Evolutionary conservation across 2,329 filamentous ascomycete genomes (phyloP), one percentile per base, ranked within the genome.

Genomic region (Diplodia intermedia): DNA sequence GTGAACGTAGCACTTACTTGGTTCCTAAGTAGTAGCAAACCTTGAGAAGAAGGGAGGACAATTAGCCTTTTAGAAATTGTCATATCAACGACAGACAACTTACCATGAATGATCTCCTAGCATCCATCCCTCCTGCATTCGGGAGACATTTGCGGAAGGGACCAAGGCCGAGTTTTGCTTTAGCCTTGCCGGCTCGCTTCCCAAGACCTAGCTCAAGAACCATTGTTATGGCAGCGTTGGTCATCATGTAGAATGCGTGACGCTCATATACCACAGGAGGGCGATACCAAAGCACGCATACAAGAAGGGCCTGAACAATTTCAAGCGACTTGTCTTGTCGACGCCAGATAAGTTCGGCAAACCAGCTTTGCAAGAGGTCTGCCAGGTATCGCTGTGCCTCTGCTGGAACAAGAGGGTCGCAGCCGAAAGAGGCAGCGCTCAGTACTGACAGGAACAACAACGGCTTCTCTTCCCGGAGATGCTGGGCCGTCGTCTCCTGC

Each of bases 231-330:
- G 91, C 90, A 75, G 92, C 88, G 76, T 97, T 92, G 55, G 93
- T 88, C 71, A 95, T 86, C 80, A 94, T 91, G 80, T 95, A 97
- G 77, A 95, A 96, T 76, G 95, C 95, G 74, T 94, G 87, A 79
- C 95, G 91, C 74, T 96, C 92, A 69, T 91, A 91, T 73, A 91
- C 86, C 71, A 94, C 89, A 0, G 93, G 93, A 18, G 92, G 92
- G 77, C 89, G 89, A 77, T 97, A 96, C 91, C 93, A 97, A 23
- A 93, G 86, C n/a, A 90, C 88, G 7, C 88, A 84, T 3, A 97
- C 82, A 68, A 92, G 86, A 50, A 97, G 81, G 1, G 91, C 87
- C 79, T 97, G 93, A 9, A 96, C 88, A 7, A 97, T 82, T 77
- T 97, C 93, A 20, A 97, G 80, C 43, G 87, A 92, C 82, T 96